Percentiles rank a stretch among this genome's conserved stretches.
These are phyloP conservation scores for Capronia epimyces DNA, from an alignment of 2,329 filamentous ascomycete genomes.

Conservation along the genomic window DNA sequence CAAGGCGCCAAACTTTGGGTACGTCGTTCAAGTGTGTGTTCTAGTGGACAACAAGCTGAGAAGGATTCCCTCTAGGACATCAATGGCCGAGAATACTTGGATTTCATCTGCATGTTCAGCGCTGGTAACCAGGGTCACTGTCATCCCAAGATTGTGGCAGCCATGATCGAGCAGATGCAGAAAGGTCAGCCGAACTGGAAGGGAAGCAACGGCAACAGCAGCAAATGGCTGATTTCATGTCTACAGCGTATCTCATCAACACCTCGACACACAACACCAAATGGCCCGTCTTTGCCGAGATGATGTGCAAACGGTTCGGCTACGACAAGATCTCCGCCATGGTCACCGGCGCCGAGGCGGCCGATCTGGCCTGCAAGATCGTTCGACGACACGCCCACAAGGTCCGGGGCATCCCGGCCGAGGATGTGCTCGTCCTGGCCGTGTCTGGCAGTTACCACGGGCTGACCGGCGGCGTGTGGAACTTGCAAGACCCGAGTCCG, in stretches of 20 bases:
- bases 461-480: constrained; percentile 28
- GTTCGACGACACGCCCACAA: constrained; percentile 97
- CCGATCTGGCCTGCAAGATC: constrained; percentile 92
- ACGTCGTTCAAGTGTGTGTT: background rate
- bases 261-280: constrained; percentile 96
- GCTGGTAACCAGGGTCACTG: constrained; percentile 97
- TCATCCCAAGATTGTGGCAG: constrained; percentile 88
- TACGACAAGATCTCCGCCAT: constrained; percentile 97
- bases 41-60: background rate
- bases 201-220: background rate
- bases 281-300: constrained; percentile 89
- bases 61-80: constrained; percentile 70
- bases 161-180: constrained; percentile 66
- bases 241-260: constrained; percentile 71
- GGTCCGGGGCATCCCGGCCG: constrained; percentile 78
- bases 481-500: constrained; percentile 60
- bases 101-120: constrained; percentile 95
- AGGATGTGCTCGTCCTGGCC: constrained; percentile 75
- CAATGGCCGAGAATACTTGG: constrained; percentile 91
- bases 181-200: background rate
- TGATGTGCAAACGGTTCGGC: constrained; percentile 77
- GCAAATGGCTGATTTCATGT: constrained; percentile 53
- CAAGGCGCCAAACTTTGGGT: constrained; percentile 2
- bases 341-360: constrained; percentile 94
- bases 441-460: constrained; percentile 92